Evolutionary conservation across 116 monocot genomes (phyloP), one percentile per base, ranked within the genome.

Genomic region (Thalassia testudinum): DNA sequence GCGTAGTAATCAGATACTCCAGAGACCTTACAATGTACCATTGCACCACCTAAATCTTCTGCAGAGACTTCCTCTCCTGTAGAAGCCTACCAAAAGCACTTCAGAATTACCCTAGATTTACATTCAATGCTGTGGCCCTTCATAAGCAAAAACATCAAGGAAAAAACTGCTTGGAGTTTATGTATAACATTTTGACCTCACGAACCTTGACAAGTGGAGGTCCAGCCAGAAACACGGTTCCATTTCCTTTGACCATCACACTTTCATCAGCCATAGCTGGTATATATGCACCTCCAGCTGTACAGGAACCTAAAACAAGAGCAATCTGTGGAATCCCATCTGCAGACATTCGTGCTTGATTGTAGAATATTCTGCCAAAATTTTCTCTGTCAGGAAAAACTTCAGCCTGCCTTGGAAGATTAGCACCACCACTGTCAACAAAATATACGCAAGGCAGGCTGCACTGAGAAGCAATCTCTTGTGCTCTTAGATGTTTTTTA

Each of bases 251-350:
- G 17, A 99, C 90, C 24, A 99, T 90, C 37, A 99, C 86, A 78
- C 99, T 99, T 68, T 99, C 90, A 82, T 99, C 99, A 69, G 90
- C 99, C 99, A 99, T 99, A 51, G 99, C 99, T 68, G 99, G 90
- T 72, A 99, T 99, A 67, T 90, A 99, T 53, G 99, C 99, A 53
- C 99, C 99, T 13, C 99, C 90, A 34, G 99, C 99, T 43, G 99
- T 99, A 66, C 99, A 99, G 11, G 90, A 90, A 44, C 97, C 97
- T 59, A 97, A 73, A 54, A 99, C 99, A 27, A 99, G 53, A 1
- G 99, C 99, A 58, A 99, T 88, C 62, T 99, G 99, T 26, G 99
- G 99, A 68, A 99, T 85, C 27, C 99, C 82, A 26, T 85, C 77
- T 42, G 99, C 62, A 18, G 99, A 99, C 90, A 90, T 86, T 67